Percentiles rank a stretch among this genome's conserved stretches.
Evolutionary conservation across 441 rosid genomes (phyloP).

Genomic region (Pelargonium fulgidum): DNA sequence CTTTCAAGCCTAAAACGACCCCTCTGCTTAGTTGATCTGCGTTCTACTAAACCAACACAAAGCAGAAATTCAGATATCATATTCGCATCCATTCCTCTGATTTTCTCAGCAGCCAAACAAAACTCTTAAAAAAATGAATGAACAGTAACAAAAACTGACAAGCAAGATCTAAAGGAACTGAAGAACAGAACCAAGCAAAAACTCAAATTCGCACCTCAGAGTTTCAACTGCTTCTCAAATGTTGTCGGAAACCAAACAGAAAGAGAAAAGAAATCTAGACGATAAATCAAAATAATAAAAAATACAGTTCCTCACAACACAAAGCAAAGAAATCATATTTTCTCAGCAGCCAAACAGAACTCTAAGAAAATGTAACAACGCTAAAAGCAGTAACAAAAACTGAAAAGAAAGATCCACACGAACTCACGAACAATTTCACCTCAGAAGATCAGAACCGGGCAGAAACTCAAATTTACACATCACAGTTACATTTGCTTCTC

Average conservation of each 20-base stretch:
- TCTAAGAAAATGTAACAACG: neutral
- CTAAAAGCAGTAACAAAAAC: neutral
- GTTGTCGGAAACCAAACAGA: neutral
- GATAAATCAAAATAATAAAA: too few relatives aligned
- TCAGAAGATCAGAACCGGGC: neutral
- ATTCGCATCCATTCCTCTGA: neutral
- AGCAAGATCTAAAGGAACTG: constrained; percentile 9
- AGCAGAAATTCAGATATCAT: neutral
- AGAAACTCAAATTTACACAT: neutral
- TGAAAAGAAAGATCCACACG: neutral
- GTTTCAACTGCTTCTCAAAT: neutral
- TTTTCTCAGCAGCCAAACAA: neutral
- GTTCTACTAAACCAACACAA: neutral
- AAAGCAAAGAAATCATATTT: neutral
- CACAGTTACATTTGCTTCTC: neutral
- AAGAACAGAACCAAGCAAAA: constrained; percentile 2
- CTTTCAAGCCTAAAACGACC: neutral
- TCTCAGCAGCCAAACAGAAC: neutral
- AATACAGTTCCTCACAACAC: too few relatives aligned
- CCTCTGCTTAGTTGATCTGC: neutral
- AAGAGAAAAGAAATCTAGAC: neutral
- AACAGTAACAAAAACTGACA: neutral
- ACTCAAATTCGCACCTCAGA: neutral
- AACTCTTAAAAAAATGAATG: neutral
- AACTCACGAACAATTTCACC: neutral